A percentile compares a stretch with the other conserved stretches of the same genome.
Conservation (phyloP, 2,329 filamentous ascomycete genomes). For the Hymenoscyphus albidus region DNA sequence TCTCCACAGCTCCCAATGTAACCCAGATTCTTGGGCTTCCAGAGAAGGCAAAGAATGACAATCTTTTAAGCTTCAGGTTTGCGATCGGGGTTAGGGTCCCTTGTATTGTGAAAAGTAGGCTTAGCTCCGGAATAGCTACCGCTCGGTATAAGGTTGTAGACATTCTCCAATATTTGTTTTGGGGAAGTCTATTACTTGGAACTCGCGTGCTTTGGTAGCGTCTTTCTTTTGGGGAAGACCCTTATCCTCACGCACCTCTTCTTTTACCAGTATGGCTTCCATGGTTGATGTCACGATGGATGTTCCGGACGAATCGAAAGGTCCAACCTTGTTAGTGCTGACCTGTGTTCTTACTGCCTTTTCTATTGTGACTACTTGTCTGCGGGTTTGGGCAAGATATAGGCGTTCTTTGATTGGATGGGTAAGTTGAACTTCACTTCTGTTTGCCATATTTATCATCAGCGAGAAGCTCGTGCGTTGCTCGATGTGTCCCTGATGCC, state of each 20-base stretch:
- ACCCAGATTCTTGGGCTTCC: not conserved
- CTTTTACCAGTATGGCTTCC: not conserved
- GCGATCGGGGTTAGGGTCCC: not conserved
- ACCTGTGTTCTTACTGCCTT: slow-evolving; percentile 36
- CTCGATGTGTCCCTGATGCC: not conserved
- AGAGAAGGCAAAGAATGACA: not conserved
- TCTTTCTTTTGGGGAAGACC: not conserved
- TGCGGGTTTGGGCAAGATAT: slow-evolving; percentile 17
- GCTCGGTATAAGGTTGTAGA: not conserved
- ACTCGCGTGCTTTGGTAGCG: not conserved
- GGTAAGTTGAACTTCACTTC: not conserved
- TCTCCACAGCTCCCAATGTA: not conserved
- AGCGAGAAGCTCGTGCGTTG: not conserved
- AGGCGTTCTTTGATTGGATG: slow-evolving; percentile 1
- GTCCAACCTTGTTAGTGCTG: slow-evolving; percentile 34
- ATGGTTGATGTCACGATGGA: not conserved
- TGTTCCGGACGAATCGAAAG: slow-evolving; percentile 17
- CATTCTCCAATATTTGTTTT: not conserved
- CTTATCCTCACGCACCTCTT: not conserved
- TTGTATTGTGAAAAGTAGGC: not conserved
- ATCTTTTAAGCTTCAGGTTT: not conserved
- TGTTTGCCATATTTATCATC: not conserved
- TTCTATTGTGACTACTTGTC: slow-evolving; percentile 33
- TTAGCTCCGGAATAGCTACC: not conserved
- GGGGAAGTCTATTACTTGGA: not conserved